These are phyloP conservation scores for Tilletia indica DNA, from an alignment of 1,284 basidiomycete genomes.

Conservation along the genomic window DNA sequence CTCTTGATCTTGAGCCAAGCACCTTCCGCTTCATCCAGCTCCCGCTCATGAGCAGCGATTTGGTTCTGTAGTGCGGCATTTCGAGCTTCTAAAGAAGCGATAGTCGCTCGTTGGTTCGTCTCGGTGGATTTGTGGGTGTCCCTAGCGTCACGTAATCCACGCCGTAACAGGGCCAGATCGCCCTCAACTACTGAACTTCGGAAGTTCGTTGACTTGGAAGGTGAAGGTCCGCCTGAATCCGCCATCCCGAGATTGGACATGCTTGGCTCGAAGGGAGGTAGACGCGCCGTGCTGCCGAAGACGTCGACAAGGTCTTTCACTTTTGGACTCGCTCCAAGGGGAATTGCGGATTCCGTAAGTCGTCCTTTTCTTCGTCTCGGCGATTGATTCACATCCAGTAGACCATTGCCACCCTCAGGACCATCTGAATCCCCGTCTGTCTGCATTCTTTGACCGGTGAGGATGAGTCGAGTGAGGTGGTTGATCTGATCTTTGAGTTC, in stretches of 20 bases:
- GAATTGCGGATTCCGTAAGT: conserved; percentile 6
- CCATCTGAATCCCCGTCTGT: conserved; percentile 7
- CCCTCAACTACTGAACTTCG: conserved; percentile 13
- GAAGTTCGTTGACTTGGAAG: conserved; percentile 12
- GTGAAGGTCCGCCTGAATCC: not conserved
- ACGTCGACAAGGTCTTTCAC: conserved; percentile 5
- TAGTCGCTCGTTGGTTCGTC: not conserved
- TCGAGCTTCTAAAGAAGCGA: conserved; percentile 61
- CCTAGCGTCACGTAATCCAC: conserved; percentile 7
- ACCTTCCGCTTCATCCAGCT: conserved; percentile 60
- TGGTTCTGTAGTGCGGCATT: conserved; percentile 67
- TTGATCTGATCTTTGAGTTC: conserved; percentile 15
- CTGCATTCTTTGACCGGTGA: conserved; percentile 11
- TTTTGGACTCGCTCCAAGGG: conserved; percentile 13
- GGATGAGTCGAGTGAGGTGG: conserved; percentile 14
- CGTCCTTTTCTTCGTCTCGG: conserved; percentile 19
- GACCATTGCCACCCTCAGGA: conserved; percentile 19
- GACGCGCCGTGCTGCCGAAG: conserved; percentile 13
- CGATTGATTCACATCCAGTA: conserved; percentile 19
- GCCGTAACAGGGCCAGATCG: not conserved
- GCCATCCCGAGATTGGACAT: not conserved
- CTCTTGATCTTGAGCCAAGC: conserved; percentile 20
- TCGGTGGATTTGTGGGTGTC: conserved; percentile 16
- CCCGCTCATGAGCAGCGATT: conserved; percentile 62
- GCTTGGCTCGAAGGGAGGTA: not conserved